These are phyloP conservation scores for Calophaca sinica DNA, from an alignment of 306 rosid genomes.

Conservation along the genomic window DNA sequence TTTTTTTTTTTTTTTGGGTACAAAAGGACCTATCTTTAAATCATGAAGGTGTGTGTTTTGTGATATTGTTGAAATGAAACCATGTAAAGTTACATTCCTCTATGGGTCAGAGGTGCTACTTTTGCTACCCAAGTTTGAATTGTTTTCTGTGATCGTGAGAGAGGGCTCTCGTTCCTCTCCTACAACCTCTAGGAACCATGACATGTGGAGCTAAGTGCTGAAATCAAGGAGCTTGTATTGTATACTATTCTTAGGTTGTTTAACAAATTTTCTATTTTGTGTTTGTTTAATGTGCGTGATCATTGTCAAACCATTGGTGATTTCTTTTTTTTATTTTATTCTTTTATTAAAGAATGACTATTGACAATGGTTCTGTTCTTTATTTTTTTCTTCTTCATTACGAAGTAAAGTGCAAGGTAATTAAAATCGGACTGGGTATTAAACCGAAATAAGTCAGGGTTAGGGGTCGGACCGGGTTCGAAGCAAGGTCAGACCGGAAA, in stretches of 20 bases:
- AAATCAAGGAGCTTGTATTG: constrained; percentile 38
- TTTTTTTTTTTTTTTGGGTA: too few species aligned
- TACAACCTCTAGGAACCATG: constrained; percentile 66
- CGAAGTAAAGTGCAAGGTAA: too few species aligned
- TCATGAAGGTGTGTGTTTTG: too few species aligned
- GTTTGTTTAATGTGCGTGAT: constrained; percentile 18
- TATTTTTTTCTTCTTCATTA: too few species aligned
- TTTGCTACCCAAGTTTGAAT: constrained; percentile 39
- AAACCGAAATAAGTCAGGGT: too few species aligned
- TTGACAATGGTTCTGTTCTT: neutral
- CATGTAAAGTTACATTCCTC: neutral
- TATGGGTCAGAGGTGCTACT: too few species aligned
- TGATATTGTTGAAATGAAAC: constrained; percentile 34
- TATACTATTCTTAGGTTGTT: constrained; percentile 46
- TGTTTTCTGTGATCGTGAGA: constrained; percentile 47
- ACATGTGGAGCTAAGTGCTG: constrained; percentile 48
- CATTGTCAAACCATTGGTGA: constrained; percentile 32
- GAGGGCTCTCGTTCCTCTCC: constrained; percentile 60
- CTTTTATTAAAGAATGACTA: neutral
- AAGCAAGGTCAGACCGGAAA: too few species aligned
- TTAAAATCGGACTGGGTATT: too few species aligned
- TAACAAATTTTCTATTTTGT: constrained; percentile 40
- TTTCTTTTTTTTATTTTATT: too few species aligned
- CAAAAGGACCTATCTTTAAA: too few species aligned
- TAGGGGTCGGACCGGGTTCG: too few species aligned